Percentiles rank a stretch among this genome's conserved stretches.
These are phyloP conservation scores for Inga laurina DNA, from an alignment of 306 rosid species.

Conservation along the genomic window DNA sequence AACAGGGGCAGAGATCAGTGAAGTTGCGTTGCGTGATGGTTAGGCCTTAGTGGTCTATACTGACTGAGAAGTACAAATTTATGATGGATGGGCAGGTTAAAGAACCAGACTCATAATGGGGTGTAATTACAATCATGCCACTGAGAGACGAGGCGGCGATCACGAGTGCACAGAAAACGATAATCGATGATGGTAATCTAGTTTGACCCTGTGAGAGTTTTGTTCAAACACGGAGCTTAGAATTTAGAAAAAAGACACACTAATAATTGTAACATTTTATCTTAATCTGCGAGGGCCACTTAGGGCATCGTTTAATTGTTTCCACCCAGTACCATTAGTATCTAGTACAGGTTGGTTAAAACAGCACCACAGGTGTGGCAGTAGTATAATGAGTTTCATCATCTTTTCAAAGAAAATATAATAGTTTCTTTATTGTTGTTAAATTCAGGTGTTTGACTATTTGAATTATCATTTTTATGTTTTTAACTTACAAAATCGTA, in stretches of 20 bases:
- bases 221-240: slow-evolving; percentile 42
- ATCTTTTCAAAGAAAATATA: no score
- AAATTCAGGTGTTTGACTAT: no score
- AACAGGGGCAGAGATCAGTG: slow-evolving; percentile 1
- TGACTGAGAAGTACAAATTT: not conserved
- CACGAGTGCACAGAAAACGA: not conserved
- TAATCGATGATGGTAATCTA: not conserved
- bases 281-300: slow-evolving; percentile 7
- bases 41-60: not conserved
- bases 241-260: not conserved
- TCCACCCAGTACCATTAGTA: not conserved
- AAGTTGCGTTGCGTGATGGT: not conserved
- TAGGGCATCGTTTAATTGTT: not conserved
- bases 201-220: slow-evolving; percentile 22
- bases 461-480: no score
- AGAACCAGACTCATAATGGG: not conserved
- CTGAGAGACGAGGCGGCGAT: slow-evolving; percentile 25
- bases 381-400: no score
- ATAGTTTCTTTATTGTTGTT: no score
- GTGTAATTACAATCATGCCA: slow-evolving; percentile 7
- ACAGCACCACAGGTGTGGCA: not conserved
- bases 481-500: no score
- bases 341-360: slow-evolving; percentile 36
- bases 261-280: not conserved
- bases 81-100: not conserved